Base-by-base conservation (phyloP, 345 rosid genomes). In the Bretschneidera sinensis region DNA sequence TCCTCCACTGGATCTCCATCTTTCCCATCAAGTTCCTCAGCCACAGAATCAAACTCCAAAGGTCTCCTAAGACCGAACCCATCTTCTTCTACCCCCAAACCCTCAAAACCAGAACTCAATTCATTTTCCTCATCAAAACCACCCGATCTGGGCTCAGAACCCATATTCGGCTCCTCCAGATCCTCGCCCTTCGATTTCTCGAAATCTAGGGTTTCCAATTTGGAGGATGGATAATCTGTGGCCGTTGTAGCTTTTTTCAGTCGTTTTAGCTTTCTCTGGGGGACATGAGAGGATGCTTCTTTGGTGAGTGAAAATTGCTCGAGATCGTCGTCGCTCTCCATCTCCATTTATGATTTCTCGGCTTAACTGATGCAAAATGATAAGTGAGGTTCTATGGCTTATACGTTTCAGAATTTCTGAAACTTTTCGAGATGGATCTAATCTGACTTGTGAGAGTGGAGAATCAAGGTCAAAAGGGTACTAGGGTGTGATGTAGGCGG, bases 231-330 rank as follows among this genome's bases (percentile, higher is more conserved):
- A 48, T 60, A 61, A 5, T 53, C 73, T n/a, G 53, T 52, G 1
- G 62, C 63, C 15, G 68, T n/a, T 21, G 66, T 63, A 14, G 80
- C 73, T 52, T 71, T 84, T 76, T 78, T 89, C 62, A 92, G 70
- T 74, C 94, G 89, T 64, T 87, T 80, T 24, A 92, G 83, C 82
- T 73, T 81, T 49, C 85, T 75, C 24, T 57, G 77, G 1, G 74
- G 74, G 59, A 71, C 58, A 0, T 82, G 81, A 58, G 82, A 73
- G 39, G 82, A 70, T 33, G 76, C 61, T 31, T 63, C 52, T n/a
- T 79, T 83, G 16, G 78, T 17, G 9, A 79, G 87, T 15, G 83
- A 74, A 70, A 69, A 66, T 21, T 65, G 78, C 43, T 74, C 76
- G 11, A 81, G 54, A 60, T 77, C 83, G 45, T 76, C 77, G 49